A percentile compares a stretch with the other conserved stretches of the same genome.
These are phyloP conservation scores for Salix brachista DNA, from an alignment of 345 rosid genomes.

Conservation along the genomic window DNA sequence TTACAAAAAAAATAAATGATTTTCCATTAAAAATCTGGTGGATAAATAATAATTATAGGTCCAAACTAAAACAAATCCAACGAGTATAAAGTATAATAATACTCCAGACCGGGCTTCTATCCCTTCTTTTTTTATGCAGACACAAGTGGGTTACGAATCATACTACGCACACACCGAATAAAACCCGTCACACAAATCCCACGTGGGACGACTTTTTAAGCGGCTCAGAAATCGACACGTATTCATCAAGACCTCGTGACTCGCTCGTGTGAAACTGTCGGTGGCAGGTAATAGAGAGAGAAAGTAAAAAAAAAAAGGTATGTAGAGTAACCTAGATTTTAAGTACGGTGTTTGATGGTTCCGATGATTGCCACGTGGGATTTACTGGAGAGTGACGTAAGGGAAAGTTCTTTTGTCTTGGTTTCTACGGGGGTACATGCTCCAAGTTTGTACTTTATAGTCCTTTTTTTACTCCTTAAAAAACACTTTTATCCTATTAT, in stretches of 20 bases:
- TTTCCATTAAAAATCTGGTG: neutral
- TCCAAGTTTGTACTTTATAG: neutral
- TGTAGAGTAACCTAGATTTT: neutral
- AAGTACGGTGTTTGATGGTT: neutral
- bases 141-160: conserved; percentile 28
- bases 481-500: neutral
- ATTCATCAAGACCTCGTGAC: neutral
- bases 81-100: neutral
- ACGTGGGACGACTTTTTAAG: conserved; percentile 12
- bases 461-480: neutral
- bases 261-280: conserved; percentile 48
- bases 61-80: too few species aligned
- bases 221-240: conserved; percentile 13
- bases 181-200: conserved; percentile 1
- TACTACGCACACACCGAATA: conserved; percentile 26
- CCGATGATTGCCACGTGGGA: conserved; percentile 15
- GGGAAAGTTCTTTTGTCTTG: neutral
- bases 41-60: neutral
- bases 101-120: neutral
- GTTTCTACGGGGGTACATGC: neutral
- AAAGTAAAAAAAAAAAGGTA: neutral
- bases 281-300: conserved; percentile 8
- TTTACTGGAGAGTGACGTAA: neutral
- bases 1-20: too few species aligned
- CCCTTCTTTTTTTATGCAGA: neutral